Conservation (phyloP, 352 stramenopile species). For the Saprolegnia parasitica region DNA sequence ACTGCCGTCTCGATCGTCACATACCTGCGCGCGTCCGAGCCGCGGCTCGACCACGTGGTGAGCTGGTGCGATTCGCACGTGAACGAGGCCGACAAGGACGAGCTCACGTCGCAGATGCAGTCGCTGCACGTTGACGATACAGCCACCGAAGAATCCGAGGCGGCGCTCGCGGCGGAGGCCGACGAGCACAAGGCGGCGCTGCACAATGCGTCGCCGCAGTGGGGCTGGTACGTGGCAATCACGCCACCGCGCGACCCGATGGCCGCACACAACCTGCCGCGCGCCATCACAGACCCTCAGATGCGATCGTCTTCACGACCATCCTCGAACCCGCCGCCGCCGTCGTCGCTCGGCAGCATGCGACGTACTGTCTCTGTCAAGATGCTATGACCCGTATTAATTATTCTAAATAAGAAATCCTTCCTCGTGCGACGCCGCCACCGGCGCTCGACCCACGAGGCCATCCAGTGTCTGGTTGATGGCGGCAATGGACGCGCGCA, state of each 20-base stretch:
- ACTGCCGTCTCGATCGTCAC: conserved; percentile 81
- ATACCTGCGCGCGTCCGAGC: conserved; percentile 41
- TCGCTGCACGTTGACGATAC: conserved; percentile 14
- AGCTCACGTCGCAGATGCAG: conserved; percentile 21
- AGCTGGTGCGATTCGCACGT: conserved; percentile 78
- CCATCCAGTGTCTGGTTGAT: neutral
- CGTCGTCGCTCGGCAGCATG: conserved; percentile 18
- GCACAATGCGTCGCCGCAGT: conserved; percentile 73
- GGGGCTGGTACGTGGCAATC: conserved; percentile 84
- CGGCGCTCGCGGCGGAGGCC: conserved; percentile 23
- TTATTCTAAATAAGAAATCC: conserved; percentile 28
- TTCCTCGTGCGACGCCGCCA: neutral
- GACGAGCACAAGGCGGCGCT: conserved; percentile 30
- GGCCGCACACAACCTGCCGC: neutral
- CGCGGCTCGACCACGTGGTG: conserved; percentile 34
- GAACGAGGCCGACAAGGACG: conserved; percentile 16
- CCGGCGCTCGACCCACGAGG: neutral
- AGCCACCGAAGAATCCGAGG: conserved; percentile 31
- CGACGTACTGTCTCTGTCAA: conserved; percentile 19
- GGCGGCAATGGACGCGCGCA: neutral
- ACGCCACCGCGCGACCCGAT: conserved; percentile 63
- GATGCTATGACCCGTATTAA: conserved; percentile 21
- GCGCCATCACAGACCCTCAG: conserved; percentile 14
- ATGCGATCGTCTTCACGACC: neutral
- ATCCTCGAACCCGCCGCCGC: neutral